A percentile compares a stretch with the other conserved stretches of the same genome.
These are phyloP conservation scores for Umbelopsis ramanniana DNA, from an alignment of 192 early-diverging fungal species.

Conservation along the genomic window DNA sequence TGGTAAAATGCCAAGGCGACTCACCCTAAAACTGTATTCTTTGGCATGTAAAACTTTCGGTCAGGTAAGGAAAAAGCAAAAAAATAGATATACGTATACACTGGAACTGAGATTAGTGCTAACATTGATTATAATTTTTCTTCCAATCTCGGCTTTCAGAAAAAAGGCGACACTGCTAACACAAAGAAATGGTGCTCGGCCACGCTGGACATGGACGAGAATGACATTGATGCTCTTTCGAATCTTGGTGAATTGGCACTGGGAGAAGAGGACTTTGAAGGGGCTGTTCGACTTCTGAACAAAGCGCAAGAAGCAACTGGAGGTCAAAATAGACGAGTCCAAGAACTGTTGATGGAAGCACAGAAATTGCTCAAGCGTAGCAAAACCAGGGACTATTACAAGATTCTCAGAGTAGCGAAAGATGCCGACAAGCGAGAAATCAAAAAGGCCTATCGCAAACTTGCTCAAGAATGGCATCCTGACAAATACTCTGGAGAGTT, in stretches of 20 bases:
- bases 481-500: slow-evolving; percentile 82
- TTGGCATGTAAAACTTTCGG: slow-evolving; percentile 66
- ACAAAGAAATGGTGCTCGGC: slow-evolving; percentile 71
- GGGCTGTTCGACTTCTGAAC: slow-evolving; percentile 73
- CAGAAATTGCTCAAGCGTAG: slow-evolving; percentile 60
- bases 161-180: slow-evolving; percentile 49
- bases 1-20: slow-evolving; percentile 43
- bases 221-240: slow-evolving; percentile 75
- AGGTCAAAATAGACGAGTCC: slow-evolving; percentile 58
- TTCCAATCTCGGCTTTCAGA: slow-evolving; percentile 29
- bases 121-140: background rate
- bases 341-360: slow-evolving; percentile 63
- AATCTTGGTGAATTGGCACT: slow-evolving; percentile 73
- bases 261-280: slow-evolving; percentile 74
- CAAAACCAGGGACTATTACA: slow-evolving; percentile 91
- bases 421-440: slow-evolving; percentile 79
- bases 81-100: no score
- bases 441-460: slow-evolving; percentile 90
- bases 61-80: slow-evolving; percentile 41
- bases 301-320: slow-evolving; percentile 67
- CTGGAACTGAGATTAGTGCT: background rate
- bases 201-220: slow-evolving; percentile 69
- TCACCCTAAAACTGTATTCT: slow-evolving; percentile 49
- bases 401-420: slow-evolving; percentile 77
- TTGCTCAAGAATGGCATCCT: slow-evolving; percentile 88